Conservation (phyloP, 495 filamentous ascomycete species). For the Hyaloscypha variabilis region DNA sequence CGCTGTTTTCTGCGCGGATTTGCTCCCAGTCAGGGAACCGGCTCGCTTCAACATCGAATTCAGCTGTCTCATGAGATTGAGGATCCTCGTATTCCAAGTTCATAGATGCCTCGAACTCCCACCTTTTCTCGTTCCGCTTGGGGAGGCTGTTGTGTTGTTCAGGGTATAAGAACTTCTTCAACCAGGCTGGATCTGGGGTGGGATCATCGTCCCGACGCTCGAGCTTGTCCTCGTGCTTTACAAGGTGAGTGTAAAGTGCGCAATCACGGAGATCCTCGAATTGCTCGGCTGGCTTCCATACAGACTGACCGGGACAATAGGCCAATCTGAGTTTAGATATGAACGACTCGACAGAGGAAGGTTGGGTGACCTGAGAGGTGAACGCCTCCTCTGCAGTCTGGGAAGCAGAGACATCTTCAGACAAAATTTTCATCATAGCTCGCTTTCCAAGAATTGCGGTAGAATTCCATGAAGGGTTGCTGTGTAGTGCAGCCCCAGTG, state of each 20-base stretch:
- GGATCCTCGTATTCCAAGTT: too few species aligned
- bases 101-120: too few species aligned
- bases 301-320: background rate
- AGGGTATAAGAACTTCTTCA: background rate
- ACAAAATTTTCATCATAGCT: background rate
- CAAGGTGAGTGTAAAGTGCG: background rate
- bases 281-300: background rate
- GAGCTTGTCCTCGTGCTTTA: background rate
- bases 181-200: background rate
- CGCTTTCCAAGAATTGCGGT: background rate
- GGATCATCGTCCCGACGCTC: background rate
- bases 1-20: too few species aligned
- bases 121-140: background rate
- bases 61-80: too few species aligned
- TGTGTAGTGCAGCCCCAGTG: too few species aligned
- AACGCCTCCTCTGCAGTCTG: background rate
- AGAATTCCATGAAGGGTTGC: background rate
- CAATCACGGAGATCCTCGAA: background rate
- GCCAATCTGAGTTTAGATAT: background rate
- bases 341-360: background rate
- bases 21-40: too few species aligned
- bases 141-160: background rate
- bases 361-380: background rate
- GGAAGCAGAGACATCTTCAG: too few species aligned
- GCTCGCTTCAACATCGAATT: too few species aligned